phyloP scores from a whole-genome alignment of 495 filamentous ascomycete species.

The Penicillium paxilli region DNA sequence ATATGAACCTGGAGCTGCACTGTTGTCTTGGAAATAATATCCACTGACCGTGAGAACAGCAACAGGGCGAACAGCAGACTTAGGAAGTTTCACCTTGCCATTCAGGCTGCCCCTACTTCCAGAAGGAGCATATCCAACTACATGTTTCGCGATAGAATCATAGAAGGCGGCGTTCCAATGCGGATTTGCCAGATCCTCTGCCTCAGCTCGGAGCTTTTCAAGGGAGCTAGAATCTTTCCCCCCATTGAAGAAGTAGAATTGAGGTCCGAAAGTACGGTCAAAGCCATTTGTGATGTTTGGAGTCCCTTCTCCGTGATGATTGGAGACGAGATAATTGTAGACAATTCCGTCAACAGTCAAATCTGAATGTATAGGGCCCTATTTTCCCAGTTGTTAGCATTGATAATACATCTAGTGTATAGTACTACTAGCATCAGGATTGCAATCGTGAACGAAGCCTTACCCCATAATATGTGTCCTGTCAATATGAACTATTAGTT shows the following conservation, averaged over 20 bases:
- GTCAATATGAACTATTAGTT: background rate
- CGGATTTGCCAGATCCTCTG: conserved; percentile 43
- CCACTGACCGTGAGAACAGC: conserved; percentile 52
- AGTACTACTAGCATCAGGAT: too few relatives aligned
- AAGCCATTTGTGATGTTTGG: conserved; percentile 61
- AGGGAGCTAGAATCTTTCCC: conserved; percentile 40
- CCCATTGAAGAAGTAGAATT: conserved; percentile 59
- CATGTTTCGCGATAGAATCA: conserved; percentile 54
- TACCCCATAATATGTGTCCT: conserved; percentile 57
- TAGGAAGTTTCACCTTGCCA: conserved; percentile 46
- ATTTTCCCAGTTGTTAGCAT: background rate
- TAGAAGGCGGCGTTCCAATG: conserved; percentile 56
- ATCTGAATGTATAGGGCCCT: conserved; percentile 56
- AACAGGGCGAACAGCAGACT: conserved; percentile 42
- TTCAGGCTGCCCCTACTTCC: conserved; percentile 40
- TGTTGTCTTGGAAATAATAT: conserved; percentile 59
- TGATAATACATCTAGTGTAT: too few relatives aligned
- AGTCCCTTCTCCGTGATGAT: conserved; percentile 56
- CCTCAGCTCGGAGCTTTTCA: conserved; percentile 46
- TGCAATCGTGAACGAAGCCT: too few relatives aligned
- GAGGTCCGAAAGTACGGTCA: conserved; percentile 57
- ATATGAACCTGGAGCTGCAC: conserved; percentile 43
- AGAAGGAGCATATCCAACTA: conserved; percentile 52
- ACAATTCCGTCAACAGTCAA: conserved; percentile 58
- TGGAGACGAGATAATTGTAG: conserved; percentile 54